Percentiles rank a stretch among this genome's conserved stretches.
phyloP scores from a whole-genome alignment of 495 filamentous ascomycete species.

The Aspergillus kassunensis region DNA sequence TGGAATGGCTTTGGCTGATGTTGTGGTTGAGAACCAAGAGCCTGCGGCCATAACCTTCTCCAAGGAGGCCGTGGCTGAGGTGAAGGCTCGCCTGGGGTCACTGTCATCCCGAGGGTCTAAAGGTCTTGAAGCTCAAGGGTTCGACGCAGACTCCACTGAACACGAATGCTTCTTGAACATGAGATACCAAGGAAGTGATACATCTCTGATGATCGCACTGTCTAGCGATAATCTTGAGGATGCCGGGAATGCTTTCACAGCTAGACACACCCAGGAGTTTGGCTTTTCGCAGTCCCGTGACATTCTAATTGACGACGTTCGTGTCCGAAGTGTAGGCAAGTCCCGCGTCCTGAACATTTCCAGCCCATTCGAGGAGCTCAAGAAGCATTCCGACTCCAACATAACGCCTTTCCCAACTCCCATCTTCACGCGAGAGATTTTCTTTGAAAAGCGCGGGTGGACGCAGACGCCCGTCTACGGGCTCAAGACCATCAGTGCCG shows the following conservation, averaged over 20 bases:
- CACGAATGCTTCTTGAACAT: conserved; percentile 48
- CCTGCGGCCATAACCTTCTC: conserved; percentile 61
- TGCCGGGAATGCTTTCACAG: conserved; percentile 78
- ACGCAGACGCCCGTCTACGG: conserved; percentile 74
- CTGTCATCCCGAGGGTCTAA: conserved; percentile 8
- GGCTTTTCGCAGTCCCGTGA: conserved; percentile 88
- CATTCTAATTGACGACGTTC: conserved; percentile 89
- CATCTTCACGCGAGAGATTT: conserved; percentile 22
- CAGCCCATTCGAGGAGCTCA: conserved; percentile 49
- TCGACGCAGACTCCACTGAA: conserved; percentile 28
- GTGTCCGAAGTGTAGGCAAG: conserved; percentile 81
- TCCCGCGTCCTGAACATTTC: conserved; percentile 38
- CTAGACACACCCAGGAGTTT: conserved; percentile 89
- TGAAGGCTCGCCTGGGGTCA: conserved; percentile 7
- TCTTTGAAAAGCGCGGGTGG: conserved; percentile 59
- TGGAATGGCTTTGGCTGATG: conserved; percentile 94
- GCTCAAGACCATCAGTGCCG: conserved; percentile 63
- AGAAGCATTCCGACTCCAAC: conserved; percentile 49
- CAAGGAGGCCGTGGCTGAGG: conserved; percentile 8
- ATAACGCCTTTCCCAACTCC: conserved; percentile 10
- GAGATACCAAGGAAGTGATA: conserved; percentile 48
- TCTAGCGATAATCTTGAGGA: conserved; percentile 53
- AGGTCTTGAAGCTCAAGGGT: conserved; percentile 28
- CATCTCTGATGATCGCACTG: conserved; percentile 47
- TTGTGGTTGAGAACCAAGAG: conserved; percentile 88